Base-by-base conservation (phyloP, 164 flowering plant genomes). In the Cinnamomum micranthum region DNA sequence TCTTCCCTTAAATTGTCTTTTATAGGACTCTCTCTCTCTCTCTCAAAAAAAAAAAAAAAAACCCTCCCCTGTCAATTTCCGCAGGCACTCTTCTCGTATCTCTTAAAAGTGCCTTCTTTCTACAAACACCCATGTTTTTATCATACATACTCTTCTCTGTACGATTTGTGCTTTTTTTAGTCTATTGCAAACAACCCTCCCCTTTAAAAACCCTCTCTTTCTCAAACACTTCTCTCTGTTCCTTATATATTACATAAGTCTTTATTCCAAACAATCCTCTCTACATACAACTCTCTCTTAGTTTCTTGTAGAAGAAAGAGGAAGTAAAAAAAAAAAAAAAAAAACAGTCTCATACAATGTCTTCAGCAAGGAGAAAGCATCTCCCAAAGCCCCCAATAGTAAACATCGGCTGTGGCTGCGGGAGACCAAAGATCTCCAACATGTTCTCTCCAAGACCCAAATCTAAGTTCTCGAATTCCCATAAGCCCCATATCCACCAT, bases 401-500 rank as follows among this genome's bases (percentile, higher is more conserved):
- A 22, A 74, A 76, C 77, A 25, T 90, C 28, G 88, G 91, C 35
- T 90, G 97, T 82, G 71, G 88, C 72, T 88, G 94, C 80, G 77
- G 85, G 59, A 76, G 74, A 62, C 85, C 89, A 14, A 88, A 83
- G 69, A 86, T 89, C 79, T 82, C 87, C 77, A 65, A 52, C 76
- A 31, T 89, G 3, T 87, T 86, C 85, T 58, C 75, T 13, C 65
- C 65, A 50, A 73, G 28, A 70, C 89, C 91, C 0, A 89, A 81
- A 50, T 23, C 79, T 75, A 77, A 73, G 15, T 15, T 4, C 31
- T 12, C 41, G 2, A 51, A 5, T 15, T 13, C 13, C 10, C 6
- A 25, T 55, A 62, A 27, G 17, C 70, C 70, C 19, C 50, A 68
- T 74, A 76, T n/a, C 4, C 27, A 55, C 69, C 51, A 9, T 10